phyloP scores from a whole-genome alignment of 1,139 yeast genomes.

The Taphrina confusa region DNA sequence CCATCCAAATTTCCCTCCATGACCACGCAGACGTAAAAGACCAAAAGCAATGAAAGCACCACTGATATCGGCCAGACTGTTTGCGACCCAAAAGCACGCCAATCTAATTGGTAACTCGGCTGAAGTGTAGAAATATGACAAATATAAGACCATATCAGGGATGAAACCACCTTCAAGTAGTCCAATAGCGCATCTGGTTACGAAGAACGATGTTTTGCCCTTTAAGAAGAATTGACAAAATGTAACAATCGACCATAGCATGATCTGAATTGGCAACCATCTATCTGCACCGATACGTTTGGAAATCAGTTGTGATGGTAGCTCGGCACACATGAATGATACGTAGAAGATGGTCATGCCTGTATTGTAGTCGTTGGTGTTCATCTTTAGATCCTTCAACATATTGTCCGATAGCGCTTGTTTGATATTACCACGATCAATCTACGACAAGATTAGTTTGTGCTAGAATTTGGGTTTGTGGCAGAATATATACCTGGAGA shows the following conservation, averaged over 20 bases:
- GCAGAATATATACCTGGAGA: constrained; percentile 50
- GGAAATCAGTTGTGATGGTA: constrained; percentile 58
- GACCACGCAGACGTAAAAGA: constrained; percentile 51
- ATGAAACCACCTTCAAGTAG: constrained; percentile 33
- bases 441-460: neutral
- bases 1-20: constrained; percentile 53
- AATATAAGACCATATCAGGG: constrained; percentile 60
- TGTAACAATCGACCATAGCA: constrained; percentile 56
- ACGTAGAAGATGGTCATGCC: constrained; percentile 54
- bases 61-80: constrained; percentile 43
- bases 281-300: constrained; percentile 58
- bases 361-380: constrained; percentile 55
- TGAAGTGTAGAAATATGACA: constrained; percentile 46
- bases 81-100: constrained; percentile 53
- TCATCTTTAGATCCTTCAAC: constrained; percentile 51
- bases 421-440: constrained; percentile 14
- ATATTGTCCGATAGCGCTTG: constrained; percentile 53
- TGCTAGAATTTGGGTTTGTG: neutral
- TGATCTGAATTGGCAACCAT: constrained; percentile 58
- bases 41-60: constrained; percentile 53
- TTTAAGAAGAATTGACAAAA: constrained; percentile 51
- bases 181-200: constrained; percentile 42
- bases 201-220: constrained; percentile 49
- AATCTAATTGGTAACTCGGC: constrained; percentile 49
- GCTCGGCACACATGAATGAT: constrained; percentile 54